A percentile compares a stretch with the other conserved stretches of the same genome.
Conservation (phyloP, 164 flowering plant genomes). For the Hamamelis virginiana region DNA sequence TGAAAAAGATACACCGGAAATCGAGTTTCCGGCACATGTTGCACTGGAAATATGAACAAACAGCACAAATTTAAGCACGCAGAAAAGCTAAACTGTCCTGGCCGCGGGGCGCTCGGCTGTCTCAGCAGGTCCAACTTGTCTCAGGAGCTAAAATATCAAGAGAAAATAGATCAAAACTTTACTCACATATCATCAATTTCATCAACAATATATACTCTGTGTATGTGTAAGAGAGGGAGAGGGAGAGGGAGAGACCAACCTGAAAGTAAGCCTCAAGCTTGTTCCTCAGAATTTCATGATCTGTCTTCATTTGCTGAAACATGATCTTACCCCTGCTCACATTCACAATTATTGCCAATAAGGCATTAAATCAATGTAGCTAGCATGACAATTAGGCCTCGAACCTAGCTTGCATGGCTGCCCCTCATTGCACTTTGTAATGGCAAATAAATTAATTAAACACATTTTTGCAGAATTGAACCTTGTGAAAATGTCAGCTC, state of each 20-base stretch:
- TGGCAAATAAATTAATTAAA: too few species aligned
- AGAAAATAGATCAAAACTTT: not conserved
- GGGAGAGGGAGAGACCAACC: conserved; percentile 4
- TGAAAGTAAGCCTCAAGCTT: conserved; percentile 16
- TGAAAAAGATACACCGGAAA: too few species aligned
- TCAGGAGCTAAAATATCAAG: conserved; percentile 14
- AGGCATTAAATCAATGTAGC: too few species aligned
- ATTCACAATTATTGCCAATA: not conserved
- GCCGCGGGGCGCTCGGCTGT: not conserved
- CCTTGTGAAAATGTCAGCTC: too few species aligned
- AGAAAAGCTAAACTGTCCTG: not conserved
- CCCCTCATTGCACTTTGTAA: too few species aligned
- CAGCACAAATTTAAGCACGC: too few species aligned
- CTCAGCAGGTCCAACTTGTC: conserved; percentile 17
- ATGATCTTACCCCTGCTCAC: conserved; percentile 1
- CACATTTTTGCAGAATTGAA: too few species aligned
- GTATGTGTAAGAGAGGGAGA: not conserved
- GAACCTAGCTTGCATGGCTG: too few species aligned
- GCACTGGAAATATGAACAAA: too few species aligned
- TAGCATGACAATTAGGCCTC: too few species aligned
- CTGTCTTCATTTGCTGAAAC: conserved; percentile 1
- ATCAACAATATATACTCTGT: not conserved
- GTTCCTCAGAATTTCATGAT: conserved; percentile 1
- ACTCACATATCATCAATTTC: not conserved
- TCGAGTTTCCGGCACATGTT: too few species aligned